These are phyloP conservation scores for Eutrema heterophyllum DNA, from an alignment of 345 rosid species.

Conservation along the genomic window DNA sequence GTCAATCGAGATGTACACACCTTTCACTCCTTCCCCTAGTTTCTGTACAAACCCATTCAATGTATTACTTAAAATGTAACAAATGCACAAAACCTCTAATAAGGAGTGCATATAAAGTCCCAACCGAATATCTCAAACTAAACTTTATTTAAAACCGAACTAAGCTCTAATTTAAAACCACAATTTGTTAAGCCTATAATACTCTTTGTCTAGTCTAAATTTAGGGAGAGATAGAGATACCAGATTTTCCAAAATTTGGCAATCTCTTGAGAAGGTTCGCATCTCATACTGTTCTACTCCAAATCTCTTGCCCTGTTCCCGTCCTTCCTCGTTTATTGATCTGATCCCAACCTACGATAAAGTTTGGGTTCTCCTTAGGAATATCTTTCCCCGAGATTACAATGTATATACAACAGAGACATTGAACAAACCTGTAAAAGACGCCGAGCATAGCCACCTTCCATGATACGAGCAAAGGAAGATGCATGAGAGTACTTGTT, in stretches of 20 bases:
- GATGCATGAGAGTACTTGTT: constrained; percentile 96
- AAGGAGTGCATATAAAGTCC: background rate
- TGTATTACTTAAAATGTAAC: background rate
- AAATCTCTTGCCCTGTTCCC: constrained; percentile 84
- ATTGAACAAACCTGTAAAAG: constrained; percentile 66
- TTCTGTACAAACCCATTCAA: constrained; percentile 48
- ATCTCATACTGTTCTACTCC: constrained; percentile 97
- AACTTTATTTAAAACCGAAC: background rate
- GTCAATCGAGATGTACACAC: constrained; percentile 83
- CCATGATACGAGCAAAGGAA: constrained; percentile 98
- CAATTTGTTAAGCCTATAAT: no score
- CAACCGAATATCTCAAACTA: background rate
- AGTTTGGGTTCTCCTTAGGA: background rate
- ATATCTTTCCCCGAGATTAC: background rate
- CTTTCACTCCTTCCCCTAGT: constrained; percentile 95
- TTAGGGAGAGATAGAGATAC: constrained; percentile 24
- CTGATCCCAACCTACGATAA: constrained; percentile 78
- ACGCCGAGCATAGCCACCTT: constrained; percentile 88
- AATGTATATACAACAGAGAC: constrained; percentile 25
- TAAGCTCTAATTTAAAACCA: background rate
- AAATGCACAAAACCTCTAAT: background rate
- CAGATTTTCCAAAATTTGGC: constrained; percentile 72
- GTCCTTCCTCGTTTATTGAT: constrained; percentile 83
- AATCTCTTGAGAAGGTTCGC: constrained; percentile 86
- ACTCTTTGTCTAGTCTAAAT: background rate